These are phyloP conservation scores for Aspergillus funiculosus DNA, from an alignment of 495 filamentous ascomycete genomes.

Conservation along the genomic window DNA sequence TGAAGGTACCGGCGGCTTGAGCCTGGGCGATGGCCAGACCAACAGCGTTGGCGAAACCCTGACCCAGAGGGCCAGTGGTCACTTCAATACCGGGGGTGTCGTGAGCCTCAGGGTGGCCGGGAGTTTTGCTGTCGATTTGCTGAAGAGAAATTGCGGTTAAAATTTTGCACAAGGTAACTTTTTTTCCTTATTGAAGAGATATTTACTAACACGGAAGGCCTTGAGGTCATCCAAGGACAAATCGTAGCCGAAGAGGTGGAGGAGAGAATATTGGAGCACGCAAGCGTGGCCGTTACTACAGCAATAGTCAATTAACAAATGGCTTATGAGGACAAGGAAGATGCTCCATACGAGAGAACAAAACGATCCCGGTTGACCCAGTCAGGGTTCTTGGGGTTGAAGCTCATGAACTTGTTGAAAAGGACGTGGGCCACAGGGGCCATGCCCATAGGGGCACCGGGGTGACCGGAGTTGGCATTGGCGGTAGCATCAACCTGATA, in stretches of 20 bases:
- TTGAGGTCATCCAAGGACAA: conserved; percentile 87
- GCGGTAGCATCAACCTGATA: conserved; percentile 92
- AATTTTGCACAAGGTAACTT: neutral
- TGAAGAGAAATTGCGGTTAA: conserved; percentile 24
- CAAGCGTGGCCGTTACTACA: conserved; percentile 93
- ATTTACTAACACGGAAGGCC: conserved; percentile 75
- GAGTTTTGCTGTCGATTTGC: conserved; percentile 86
- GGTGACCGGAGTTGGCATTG: conserved; percentile 94
- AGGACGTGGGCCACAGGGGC: conserved; percentile 95
- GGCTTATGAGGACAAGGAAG: neutral
- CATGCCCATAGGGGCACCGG: conserved; percentile 99
- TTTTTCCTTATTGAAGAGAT: neutral
- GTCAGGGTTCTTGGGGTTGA: conserved; percentile 98
- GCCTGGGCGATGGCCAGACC: conserved; percentile 95
- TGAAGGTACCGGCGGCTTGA: conserved; percentile 84
- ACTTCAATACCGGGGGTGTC: conserved; percentile 97
- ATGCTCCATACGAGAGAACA: conserved; percentile 80
- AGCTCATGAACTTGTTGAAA: conserved; percentile 98
- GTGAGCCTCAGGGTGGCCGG: conserved; percentile 93
- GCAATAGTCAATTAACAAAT: conserved; percentile 8
- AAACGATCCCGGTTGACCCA: conserved; percentile 98
- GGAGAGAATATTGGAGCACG: conserved; percentile 98
- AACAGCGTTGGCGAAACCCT: conserved; percentile 92
- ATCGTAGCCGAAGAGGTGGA: conserved; percentile 92
- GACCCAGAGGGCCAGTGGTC: conserved; percentile 92